Evolutionary conservation across 257 asterid species (phyloP).

Genomic region (Capsicum pubescens): DNA sequence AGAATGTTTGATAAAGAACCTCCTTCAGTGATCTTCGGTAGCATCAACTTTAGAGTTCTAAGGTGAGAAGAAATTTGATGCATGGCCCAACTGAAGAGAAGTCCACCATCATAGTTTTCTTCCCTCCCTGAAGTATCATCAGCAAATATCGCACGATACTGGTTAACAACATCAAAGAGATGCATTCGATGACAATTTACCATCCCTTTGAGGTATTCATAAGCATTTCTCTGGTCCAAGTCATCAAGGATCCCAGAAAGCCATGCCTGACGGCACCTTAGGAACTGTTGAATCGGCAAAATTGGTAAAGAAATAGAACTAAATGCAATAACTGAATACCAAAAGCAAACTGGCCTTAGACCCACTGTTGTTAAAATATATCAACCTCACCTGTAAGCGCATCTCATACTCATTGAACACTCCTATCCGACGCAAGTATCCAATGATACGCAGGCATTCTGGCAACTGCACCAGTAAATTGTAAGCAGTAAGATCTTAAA

Average conservation of each 20-base stretch:
- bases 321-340: slow-evolving; percentile 18
- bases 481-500: slow-evolving; percentile 15
- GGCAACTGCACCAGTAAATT: slow-evolving; percentile 66
- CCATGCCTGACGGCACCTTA: slow-evolving; percentile 99
- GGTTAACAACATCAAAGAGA: slow-evolving; percentile 98
- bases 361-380: not conserved
- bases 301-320: not conserved
- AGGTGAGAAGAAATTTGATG: slow-evolving; percentile 90
- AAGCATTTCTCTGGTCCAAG: slow-evolving; percentile 93
- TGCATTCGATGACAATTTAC: slow-evolving; percentile 85
- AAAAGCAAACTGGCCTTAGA: not conserved
- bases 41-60: slow-evolving; percentile 86
- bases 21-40: slow-evolving; percentile 93
- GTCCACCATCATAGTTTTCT: slow-evolving; percentile 97
- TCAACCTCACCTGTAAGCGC: slow-evolving; percentile 81
- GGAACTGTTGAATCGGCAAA: slow-evolving; percentile 56
- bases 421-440: slow-evolving; percentile 95
- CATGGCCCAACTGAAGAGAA: slow-evolving; percentile 98
- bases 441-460: slow-evolving; percentile 95
- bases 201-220: slow-evolving; percentile 95
- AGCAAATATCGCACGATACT: slow-evolving; percentile 93
- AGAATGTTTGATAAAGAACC: slow-evolving; percentile 92
- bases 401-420: slow-evolving; percentile 93
- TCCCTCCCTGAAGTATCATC: slow-evolving; percentile 96
- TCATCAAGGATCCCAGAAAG: slow-evolving; percentile 91